These are phyloP conservation scores for Yamadazyma akitaensis DNA, from an alignment of 805 yeast genomes.

Conservation along the genomic window DNA sequence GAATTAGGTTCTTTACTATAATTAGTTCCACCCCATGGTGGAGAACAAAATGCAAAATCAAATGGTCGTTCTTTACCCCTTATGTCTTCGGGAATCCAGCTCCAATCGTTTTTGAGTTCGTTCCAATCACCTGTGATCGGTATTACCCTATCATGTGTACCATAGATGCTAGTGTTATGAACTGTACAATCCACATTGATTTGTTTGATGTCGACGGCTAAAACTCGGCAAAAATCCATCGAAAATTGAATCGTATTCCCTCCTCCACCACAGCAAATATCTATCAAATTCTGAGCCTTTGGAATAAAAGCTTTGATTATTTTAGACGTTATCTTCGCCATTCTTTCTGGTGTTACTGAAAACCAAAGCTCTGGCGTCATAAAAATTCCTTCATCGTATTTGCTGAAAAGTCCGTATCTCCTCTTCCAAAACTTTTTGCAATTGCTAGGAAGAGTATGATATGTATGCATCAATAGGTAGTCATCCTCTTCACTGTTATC, in stretches of 20 bases:
- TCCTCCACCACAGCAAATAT: constrained; percentile 85
- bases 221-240: constrained; percentile 48
- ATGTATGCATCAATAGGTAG: constrained; percentile 33
- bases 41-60: constrained; percentile 68
- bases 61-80: constrained; percentile 23
- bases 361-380: constrained; percentile 78
- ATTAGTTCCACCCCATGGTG: constrained; percentile 85
- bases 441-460: constrained; percentile 36
- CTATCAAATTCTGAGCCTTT: constrained; percentile 47
- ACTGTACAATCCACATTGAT: constrained; percentile 63
- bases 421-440: constrained; percentile 58
- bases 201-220: constrained; percentile 60
- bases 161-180: constrained; percentile 66
- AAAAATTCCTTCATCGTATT: constrained; percentile 63
- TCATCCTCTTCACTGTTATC: constrained; percentile 10
- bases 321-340: constrained; percentile 61
- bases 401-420: constrained; percentile 58
- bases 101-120: constrained; percentile 18
- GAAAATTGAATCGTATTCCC: constrained; percentile 83
- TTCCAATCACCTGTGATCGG: constrained; percentile 50
- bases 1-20: constrained; percentile 39
- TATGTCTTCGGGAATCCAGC: constrained; percentile 33
- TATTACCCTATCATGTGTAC: constrained; percentile 50
- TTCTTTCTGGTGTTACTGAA: constrained; percentile 80
- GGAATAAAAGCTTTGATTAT: constrained; percentile 53